Evolutionary conservation across 176 grass and related monocot genomes (phyloP).

Genomic region (Guadua angustifolia): DNA sequence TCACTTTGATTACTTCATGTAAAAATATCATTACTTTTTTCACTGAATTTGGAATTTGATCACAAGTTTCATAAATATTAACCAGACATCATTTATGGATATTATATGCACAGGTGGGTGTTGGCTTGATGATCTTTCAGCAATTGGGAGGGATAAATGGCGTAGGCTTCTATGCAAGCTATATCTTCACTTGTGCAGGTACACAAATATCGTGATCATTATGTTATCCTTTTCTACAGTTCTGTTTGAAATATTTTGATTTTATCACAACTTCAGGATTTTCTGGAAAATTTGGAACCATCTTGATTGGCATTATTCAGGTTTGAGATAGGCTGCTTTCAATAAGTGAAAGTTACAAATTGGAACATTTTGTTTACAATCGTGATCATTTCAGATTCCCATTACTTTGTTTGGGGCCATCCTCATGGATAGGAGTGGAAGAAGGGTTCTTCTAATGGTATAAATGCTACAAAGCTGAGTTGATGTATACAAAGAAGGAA

Average conservation of each 20-base stretch:
- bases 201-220: conserved; percentile 22
- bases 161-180: conserved; percentile 70
- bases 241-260: conserved; percentile 34
- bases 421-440: conserved; percentile 81
- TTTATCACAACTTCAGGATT: conserved; percentile 54
- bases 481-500: conserved; percentile 39
- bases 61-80: conserved; percentile 13
- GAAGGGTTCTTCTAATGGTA: conserved; percentile 82
- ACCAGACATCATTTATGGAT: not conserved
- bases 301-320: too few species aligned
- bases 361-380: conserved; percentile 52
- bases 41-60: conserved; percentile 21
- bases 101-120: conserved; percentile 52
- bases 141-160: conserved; percentile 79
- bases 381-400: conserved; percentile 67
- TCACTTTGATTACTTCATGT: conserved; percentile 25
- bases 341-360: too few species aligned
- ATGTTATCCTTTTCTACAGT: conserved; percentile 23
- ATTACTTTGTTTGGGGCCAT: conserved; percentile 70
- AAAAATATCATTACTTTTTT: not conserved
- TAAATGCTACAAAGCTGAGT: conserved; percentile 40
- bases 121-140: conserved; percentile 73
- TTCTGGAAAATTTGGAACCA: not conserved
- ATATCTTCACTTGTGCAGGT: conserved; percentile 68
- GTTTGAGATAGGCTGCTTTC: too few species aligned